Evolutionary conservation across 768 basidiomycete species (phyloP).

Genomic region (Termitomyces bulborhizus): DNA sequence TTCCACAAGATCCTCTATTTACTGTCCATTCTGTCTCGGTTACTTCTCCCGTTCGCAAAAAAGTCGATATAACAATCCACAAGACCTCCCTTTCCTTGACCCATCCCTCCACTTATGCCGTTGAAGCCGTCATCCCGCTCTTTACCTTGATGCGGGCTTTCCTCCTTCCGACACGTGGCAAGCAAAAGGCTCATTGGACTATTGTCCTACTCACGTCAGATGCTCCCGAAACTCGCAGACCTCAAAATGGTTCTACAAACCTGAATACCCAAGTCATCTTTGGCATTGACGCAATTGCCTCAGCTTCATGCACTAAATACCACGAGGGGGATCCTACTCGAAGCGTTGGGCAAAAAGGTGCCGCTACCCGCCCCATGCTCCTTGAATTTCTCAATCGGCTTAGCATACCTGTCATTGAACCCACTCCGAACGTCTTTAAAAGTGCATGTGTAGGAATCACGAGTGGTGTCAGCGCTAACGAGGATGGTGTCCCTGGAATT

Average conservation of each 20-base stretch:
- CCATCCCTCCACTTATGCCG: constrained; percentile 39
- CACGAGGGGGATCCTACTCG: constrained; percentile 19
- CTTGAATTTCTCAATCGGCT: constrained; percentile 49
- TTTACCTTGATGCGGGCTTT: constrained; percentile 53
- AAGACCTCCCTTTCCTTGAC: constrained; percentile 43
- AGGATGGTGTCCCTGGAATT: constrained; percentile 50
- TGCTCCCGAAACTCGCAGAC: constrained; percentile 37
- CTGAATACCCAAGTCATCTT: constrained; percentile 58
- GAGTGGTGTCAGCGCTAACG: constrained; percentile 27
- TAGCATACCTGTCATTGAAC: constrained; percentile 36
- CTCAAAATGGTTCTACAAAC: constrained; percentile 23
- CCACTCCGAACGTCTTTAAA: constrained; percentile 46
- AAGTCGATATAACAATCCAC: constrained; percentile 60
- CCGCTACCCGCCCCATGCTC: constrained; percentile 42
- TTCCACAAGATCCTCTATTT: constrained; percentile 41
- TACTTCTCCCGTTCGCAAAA: constrained; percentile 73
- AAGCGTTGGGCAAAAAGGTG: constrained; percentile 40
- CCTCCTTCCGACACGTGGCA: constrained; percentile 69
- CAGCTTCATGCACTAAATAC: constrained; percentile 38
- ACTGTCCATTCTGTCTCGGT: constrained; percentile 60
- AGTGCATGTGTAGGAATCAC: constrained; percentile 39
- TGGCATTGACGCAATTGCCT: constrained; percentile 54
- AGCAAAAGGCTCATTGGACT: constrained; percentile 68
- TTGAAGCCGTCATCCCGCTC: constrained; percentile 48
- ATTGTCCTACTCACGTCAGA: constrained; percentile 58